Evolutionary conservation across 257 asterid genomes (phyloP).

Genomic region (Echium plantagineum): DNA sequence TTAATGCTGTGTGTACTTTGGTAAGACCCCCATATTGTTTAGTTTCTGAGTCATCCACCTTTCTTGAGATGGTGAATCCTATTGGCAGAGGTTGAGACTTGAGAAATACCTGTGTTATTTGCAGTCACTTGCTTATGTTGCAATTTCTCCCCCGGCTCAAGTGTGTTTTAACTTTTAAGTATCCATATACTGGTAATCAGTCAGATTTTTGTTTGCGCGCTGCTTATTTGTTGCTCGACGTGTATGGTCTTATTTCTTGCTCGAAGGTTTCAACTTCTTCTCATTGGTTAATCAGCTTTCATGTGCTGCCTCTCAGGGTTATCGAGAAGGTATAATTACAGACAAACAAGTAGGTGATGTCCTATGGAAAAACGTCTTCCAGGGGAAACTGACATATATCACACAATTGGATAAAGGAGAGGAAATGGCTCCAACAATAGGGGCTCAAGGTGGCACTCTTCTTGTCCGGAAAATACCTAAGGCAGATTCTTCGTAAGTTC

Average conservation of each 20-base stretch:
- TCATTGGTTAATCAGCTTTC: not conserved
- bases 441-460: conserved; percentile 59
- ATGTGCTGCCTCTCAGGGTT: conserved; percentile 29
- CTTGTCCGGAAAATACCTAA: conserved; percentile 75
- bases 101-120: not conserved
- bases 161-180: not conserved
- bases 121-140: not conserved
- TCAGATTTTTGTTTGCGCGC: no score
- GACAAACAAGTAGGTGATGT: conserved; percentile 32
- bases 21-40: no score
- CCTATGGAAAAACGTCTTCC: conserved; percentile 42
- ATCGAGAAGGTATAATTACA: conserved; percentile 32
- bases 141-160: not conserved
- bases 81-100: no score
- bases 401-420: conserved; percentile 69
- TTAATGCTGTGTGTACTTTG: no score
- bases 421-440: conserved; percentile 68
- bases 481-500: conserved; percentile 49
- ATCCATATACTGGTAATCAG: no score
- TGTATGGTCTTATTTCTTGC: no score
- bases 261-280: no score
- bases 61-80: no score
- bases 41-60: no score
- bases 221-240: no score
- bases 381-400: conserved; percentile 59